A percentile compares a stretch with the other conserved stretches of the same genome.
Evolutionary conservation across 2,329 filamentous ascomycete genomes (phyloP).

Genomic region (Myriangium duriaei): DNA sequence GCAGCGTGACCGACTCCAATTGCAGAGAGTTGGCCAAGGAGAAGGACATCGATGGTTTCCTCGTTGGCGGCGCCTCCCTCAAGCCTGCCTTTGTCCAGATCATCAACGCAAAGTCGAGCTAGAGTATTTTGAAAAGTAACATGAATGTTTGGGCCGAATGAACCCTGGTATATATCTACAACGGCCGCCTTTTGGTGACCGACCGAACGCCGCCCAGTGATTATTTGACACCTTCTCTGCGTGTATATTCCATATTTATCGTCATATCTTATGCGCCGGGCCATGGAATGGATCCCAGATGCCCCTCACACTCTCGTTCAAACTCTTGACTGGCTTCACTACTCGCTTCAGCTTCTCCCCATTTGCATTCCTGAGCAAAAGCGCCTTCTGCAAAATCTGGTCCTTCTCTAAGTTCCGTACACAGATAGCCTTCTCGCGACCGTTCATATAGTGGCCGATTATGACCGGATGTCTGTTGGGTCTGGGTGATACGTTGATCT

Average conservation of each 20-base stretch:
- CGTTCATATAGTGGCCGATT: slow-evolving; percentile 85
- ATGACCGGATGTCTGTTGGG: slow-evolving; percentile 84
- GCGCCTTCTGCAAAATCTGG: slow-evolving; percentile 69
- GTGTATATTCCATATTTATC: no score
- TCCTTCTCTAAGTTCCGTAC: slow-evolving; percentile 73
- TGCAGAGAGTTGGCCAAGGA: slow-evolving; percentile 84
- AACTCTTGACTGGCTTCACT: slow-evolving; percentile 47
- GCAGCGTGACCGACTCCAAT: slow-evolving; percentile 97
- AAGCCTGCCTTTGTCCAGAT: slow-evolving; percentile 83
- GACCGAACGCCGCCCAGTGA: neutral
- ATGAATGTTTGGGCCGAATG: neutral
- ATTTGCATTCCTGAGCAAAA: slow-evolving; percentile 59
- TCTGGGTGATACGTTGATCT: slow-evolving; percentile 81
- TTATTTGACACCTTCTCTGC: no score
- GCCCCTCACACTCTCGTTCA: slow-evolving; percentile 52
- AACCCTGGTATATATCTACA: neutral
- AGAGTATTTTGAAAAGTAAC: neutral
- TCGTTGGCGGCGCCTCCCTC: slow-evolving; percentile 89
- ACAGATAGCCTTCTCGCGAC: slow-evolving; percentile 71
- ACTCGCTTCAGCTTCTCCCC: slow-evolving; percentile 57
- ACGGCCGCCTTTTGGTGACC: no score
- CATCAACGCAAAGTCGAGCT: slow-evolving; percentile 44
- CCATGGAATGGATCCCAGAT: slow-evolving; percentile 54
- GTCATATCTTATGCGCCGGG: slow-evolving; percentile 38
- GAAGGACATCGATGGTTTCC: slow-evolving; percentile 92